Conservation (phyloP, 1,139 yeast species). For the Candida tropicalis region DNA sequence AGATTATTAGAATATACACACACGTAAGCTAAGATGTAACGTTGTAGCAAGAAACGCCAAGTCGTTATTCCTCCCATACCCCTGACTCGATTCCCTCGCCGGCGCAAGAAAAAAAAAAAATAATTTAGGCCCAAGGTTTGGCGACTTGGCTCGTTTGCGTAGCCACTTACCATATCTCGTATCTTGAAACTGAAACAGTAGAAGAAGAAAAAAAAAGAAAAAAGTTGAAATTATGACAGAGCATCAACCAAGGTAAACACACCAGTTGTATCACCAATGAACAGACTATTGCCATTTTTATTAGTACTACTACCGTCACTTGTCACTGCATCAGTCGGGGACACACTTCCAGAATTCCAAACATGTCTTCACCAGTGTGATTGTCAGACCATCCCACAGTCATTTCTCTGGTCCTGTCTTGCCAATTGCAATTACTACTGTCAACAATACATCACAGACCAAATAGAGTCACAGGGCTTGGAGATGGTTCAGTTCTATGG, state of each 20-base stretch:
- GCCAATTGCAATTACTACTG: slow-evolving; percentile 48
- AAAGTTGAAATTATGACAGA: too few species aligned
- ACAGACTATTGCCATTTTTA: too few species aligned
- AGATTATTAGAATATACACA: neutral
- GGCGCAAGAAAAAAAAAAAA: neutral
- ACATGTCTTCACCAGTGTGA: slow-evolving; percentile 25
- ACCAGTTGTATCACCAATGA: too few species aligned
- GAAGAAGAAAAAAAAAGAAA: too few species aligned
- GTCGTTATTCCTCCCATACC: too few species aligned
- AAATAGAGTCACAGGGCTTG: slow-evolving; percentile 21
- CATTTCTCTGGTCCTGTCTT: slow-evolving; percentile 37
- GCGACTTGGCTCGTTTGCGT: too few species aligned
- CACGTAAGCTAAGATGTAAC: neutral
- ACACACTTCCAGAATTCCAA: slow-evolving; percentile 29
- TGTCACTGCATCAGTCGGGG: slow-evolving; percentile 30
- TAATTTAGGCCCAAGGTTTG: too few species aligned
- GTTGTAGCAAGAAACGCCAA: neutral
- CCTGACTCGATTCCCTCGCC: neutral
- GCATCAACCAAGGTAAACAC: too few species aligned
- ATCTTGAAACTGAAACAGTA: too few species aligned
- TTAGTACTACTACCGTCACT: neutral
- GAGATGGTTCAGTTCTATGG: slow-evolving; percentile 47
- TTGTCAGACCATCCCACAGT: slow-evolving; percentile 9
- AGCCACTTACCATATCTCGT: neutral
- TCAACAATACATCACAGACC: slow-evolving; percentile 37